Evolutionary conservation across 192 early-diverging fungal species (phyloP).

Genomic region (Entomortierella chlamydospora): DNA sequence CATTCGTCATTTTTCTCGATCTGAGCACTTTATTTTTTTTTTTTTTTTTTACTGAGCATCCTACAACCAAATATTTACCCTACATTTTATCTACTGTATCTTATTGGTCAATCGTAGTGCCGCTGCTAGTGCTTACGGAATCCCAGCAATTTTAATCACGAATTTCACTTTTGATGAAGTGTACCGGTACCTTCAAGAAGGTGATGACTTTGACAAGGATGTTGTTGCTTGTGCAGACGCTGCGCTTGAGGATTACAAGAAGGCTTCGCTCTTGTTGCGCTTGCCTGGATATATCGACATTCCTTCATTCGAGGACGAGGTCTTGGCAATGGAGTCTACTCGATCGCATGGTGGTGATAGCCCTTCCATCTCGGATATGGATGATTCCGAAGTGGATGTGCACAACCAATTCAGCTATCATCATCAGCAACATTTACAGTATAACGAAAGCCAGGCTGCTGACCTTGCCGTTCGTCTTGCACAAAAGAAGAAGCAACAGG

Average conservation of each 20-base stretch:
- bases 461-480: neutral
- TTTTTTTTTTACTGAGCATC: too few species aligned
- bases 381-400: constrained; percentile 22
- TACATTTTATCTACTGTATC: too few species aligned
- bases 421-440: neutral
- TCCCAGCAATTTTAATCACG: constrained; percentile 66
- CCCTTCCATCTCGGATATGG: constrained; percentile 33
- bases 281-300: constrained; percentile 70
- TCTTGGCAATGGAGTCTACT: constrained; percentile 19
- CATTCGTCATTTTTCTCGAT: too few species aligned
- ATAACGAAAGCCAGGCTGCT: neutral
- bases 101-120: constrained; percentile 41
- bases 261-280: constrained; percentile 62
- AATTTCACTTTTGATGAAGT: constrained; percentile 77
- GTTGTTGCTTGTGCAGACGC: constrained; percentile 48
- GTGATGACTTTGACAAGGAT: constrained; percentile 61
- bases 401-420: neutral
- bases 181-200: constrained; percentile 62
- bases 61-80: too few species aligned
- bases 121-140: constrained; percentile 60
- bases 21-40: too few species aligned
- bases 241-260: constrained; percentile 62
- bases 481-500: neutral
- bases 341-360: neutral
- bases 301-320: constrained; percentile 63